Evolutionary conservation across 2,329 filamentous ascomycete species (phyloP), one percentile per base, ranked within the genome.

Genomic region (Microdochium bolleyi): DNA sequence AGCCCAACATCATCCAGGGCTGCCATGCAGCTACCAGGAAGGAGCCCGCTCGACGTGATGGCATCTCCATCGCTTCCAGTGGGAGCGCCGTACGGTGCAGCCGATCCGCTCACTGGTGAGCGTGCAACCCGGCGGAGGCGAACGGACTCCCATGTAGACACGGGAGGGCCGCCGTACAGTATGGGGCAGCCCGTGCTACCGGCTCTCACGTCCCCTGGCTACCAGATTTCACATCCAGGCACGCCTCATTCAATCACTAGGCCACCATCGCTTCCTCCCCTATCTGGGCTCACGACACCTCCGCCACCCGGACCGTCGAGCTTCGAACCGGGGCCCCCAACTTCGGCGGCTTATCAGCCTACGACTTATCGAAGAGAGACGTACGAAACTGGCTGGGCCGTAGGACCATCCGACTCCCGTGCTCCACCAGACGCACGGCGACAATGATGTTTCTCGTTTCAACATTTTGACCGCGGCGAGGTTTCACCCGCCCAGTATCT

Each of bases 111-210:
- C 9, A 70, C 70, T 24, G 67, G 70, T 24, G 77, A 80, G 54
- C 70, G 73, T 51, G 70, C 77, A 7, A 60, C 70, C 21, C 72
- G 75, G 57, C 69, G 77, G 51, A 70, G 76, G 13, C 68, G 75
- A 56, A 76, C 73, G 5, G 76, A 80, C 24, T 70, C 75, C 9
- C 71, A 73, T 7, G 66, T 74, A 3, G 73, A 77, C 4, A 72
- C 69, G 32, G 61, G 67, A 3, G 66, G 68, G 32, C 62, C 67
- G 10, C 63, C 70, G 2, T 78, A 76, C 51, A 68, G 64, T 44
- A 63, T 71, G 19, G 60, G 66, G 24, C 64, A 64, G 32, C 64
- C 69, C 2, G 64, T 67, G 4, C 61, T 78, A 34, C 72, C 73
- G 22, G 69, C 75, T 2, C 71, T 77, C 50, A 63, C 71, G 13